These are phyloP conservation scores for Fusarium setosum DNA, from an alignment of 2,329 filamentous ascomycete species.

Conservation along the genomic window DNA sequence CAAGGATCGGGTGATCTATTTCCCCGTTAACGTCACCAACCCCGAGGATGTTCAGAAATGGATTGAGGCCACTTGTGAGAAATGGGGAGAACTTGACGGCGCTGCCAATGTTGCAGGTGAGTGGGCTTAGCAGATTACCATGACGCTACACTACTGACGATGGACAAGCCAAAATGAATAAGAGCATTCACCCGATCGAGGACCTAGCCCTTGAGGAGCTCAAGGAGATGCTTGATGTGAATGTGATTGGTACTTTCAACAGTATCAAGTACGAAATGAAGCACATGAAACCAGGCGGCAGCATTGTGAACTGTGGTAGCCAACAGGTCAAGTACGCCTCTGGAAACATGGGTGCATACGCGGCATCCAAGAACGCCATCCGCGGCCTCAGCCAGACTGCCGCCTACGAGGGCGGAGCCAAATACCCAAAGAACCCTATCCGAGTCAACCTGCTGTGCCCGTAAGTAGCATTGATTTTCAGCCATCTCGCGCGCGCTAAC, in stretches of 20 bases:
- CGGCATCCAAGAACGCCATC: slow-evolving; percentile 47
- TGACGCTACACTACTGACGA: background rate
- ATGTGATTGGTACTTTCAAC: slow-evolving; percentile 42
- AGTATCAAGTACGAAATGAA: slow-evolving; percentile 44
- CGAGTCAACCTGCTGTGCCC: slow-evolving; percentile 38
- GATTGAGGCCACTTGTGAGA: slow-evolving; percentile 46
- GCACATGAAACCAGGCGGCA: slow-evolving; percentile 54
- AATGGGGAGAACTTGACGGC: slow-evolving; percentile 48
- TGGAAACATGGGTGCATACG: slow-evolving; percentile 46
- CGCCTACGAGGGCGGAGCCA: slow-evolving; percentile 42
- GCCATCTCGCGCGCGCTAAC: accelerated
- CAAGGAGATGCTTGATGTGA: slow-evolving; percentile 37
- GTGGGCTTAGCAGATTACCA: background rate
- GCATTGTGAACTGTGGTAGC: slow-evolving; percentile 61
- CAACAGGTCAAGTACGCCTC: slow-evolving; percentile 56
- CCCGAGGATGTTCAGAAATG: slow-evolving; percentile 47
- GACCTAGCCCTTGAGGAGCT: slow-evolving; percentile 39
- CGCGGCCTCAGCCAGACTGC: slow-evolving; percentile 43
- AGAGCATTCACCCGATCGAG: slow-evolving; percentile 40
- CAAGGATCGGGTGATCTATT: slow-evolving; percentile 36
- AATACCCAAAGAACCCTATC: slow-evolving; percentile 41
- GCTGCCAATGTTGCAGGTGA: slow-evolving; percentile 53
- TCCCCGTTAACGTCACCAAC: slow-evolving; percentile 46
- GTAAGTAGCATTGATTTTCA: slow-evolving; percentile 6
- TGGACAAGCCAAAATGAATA: slow-evolving; percentile 38